Base-by-base conservation (phyloP, 2,329 filamentous ascomycete species). In the Pseudopithomyces maydicus region DNA sequence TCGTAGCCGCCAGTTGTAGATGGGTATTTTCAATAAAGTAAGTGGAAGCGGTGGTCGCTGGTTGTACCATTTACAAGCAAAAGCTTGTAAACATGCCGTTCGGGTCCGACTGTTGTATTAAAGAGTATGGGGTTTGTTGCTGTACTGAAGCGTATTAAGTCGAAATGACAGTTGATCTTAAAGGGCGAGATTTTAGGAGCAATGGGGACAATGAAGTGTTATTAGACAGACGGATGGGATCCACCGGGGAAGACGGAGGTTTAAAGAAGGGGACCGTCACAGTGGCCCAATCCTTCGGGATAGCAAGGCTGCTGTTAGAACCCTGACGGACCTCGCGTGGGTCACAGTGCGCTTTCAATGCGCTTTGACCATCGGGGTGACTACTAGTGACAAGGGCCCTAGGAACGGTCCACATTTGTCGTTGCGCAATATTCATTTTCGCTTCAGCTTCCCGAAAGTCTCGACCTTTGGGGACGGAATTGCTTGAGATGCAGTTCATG, bases 301-400 rank as follows among this genome's bases (percentile, higher is more conserved):
- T 51, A 32, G 48, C 48, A 51, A 51, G 35, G 38, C 48, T 51
- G 48, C n/a, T 51, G 48, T 51, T 33, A n/a, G 17, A 33, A 51
- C 48, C 48, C 38, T 51, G 26, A 12, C 48, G 48, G 48, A 51
- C 33, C 42, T 38, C 48, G 48, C 48, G 36, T 33, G 36, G 48
- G 26, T 42, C 36, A 51, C 48, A 29, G 38, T 51, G 48, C 48
- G 42, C 48, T 20, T 29, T 42, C 38, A 42, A 32, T 50, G 26
- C 42, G 48, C 48, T 42, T 19, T 51, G 48, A 29, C 48, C 48
- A 51, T 23, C 38, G 48, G 36, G 48, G 26, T 35, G 20, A 42
- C 48, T 23, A 33, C 33, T 29, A 7, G 38, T 26, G 32, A 51
- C 38, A 22, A 33, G 48, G 48, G 38, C 42, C 23, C 36, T n/a